These are phyloP conservation scores for Neurospora sp. DNA, from an alignment of 495 filamentous ascomycete species.

Conservation along the genomic window DNA sequence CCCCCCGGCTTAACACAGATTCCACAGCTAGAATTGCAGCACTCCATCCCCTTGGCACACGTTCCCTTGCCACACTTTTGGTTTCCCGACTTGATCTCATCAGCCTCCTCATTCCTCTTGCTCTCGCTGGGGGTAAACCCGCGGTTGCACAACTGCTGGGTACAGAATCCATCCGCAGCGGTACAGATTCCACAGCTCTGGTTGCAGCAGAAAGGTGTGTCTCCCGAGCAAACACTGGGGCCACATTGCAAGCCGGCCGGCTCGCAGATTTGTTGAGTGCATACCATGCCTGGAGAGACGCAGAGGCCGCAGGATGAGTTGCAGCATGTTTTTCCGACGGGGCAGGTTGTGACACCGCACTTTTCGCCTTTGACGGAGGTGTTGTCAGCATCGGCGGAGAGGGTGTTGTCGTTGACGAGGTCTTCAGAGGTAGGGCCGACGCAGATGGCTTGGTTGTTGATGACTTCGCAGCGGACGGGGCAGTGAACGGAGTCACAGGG, in stretches of 20 bases:
- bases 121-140: not conserved
- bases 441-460: not conserved
- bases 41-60: slow-evolving; percentile 6
- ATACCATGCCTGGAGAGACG: slow-evolving; percentile 1
- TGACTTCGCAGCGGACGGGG: not conserved
- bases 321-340: not conserved
- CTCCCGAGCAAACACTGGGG: not conserved
- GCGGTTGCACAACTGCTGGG: slow-evolving; percentile 9
- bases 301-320: slow-evolving; percentile 11
- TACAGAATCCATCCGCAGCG: slow-evolving; percentile 8
- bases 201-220: not conserved
- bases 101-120: not conserved
- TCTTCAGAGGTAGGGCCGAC: not conserved
- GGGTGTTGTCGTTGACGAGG: not conserved
- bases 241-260: not conserved
- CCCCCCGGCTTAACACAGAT: slow-evolving; percentile 12
- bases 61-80: slow-evolving; percentile 8
- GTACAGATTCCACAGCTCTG: slow-evolving; percentile 12
- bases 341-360: slow-evolving; percentile 1
- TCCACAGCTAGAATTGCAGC: slow-evolving; percentile 18
- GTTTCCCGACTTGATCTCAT: not conserved
- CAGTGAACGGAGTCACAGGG: not conserved
- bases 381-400: not conserved
- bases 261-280: slow-evolving; percentile 1
- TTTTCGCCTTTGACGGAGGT: not conserved